Evolutionary conservation across 2,329 filamentous ascomycete species (phyloP).

Genomic region (Venturia nashicola): DNA sequence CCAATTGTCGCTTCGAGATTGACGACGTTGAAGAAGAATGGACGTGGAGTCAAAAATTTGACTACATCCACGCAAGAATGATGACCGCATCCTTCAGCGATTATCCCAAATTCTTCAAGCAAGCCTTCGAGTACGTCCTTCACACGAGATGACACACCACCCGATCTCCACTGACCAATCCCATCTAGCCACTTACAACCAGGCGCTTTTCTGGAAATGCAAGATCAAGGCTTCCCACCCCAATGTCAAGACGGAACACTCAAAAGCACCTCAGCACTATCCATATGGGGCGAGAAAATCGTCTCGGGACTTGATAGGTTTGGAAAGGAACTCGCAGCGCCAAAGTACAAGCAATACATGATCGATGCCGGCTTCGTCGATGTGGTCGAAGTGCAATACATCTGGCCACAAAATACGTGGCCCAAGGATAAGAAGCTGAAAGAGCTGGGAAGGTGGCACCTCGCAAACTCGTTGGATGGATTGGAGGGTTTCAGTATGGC

Average conservation of each 20-base stretch:
- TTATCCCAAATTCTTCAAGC: conserved; percentile 22
- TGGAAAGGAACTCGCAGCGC: conserved; percentile 1
- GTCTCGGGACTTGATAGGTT: conserved; percentile 7
- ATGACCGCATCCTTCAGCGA: conserved; percentile 25
- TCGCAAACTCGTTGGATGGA: conserved; percentile 17
- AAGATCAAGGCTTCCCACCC: conserved; percentile 30
- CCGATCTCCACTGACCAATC: conserved; percentile 14
- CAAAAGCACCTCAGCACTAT: conserved; percentile 31
- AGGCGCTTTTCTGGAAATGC: conserved; percentile 33
- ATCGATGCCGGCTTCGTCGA: conserved; percentile 40
- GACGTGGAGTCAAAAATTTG: conserved; percentile 27
- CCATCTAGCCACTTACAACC: conserved; percentile 21
- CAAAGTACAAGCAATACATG: conserved; percentile 4
- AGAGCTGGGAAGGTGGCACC: conserved; percentile 15
- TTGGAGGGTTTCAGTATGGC: conserved; percentile 16
- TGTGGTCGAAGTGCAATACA: conserved; percentile 19
- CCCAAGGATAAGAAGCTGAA: conserved; percentile 21
- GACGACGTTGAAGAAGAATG: conserved; percentile 33
- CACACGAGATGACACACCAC: conserved; percentile 24
- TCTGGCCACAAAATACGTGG: conserved; percentile 40
- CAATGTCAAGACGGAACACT: conserved; percentile 34
- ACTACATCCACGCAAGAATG: conserved; percentile 31
- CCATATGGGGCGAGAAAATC: conserved; percentile 32
- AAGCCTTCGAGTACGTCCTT: conserved; percentile 25
- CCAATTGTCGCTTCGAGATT: conserved; percentile 37